These are phyloP conservation scores for Falciphora oryzae DNA, from an alignment of 2,329 filamentous ascomycete species.

Conservation along the genomic window DNA sequence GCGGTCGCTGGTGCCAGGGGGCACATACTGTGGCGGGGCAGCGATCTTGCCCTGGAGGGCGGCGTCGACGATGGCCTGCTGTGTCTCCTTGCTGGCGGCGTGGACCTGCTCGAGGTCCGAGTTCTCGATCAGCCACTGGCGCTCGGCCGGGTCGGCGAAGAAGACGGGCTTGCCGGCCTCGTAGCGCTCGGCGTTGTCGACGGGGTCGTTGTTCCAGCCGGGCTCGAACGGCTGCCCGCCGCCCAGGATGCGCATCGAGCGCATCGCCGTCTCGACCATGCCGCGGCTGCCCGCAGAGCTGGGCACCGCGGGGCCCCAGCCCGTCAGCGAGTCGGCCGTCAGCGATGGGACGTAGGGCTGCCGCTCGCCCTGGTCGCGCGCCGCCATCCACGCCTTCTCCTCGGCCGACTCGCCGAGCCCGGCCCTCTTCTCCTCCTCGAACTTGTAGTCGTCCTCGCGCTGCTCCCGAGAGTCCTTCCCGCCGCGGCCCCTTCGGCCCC, in stretches of 20 bases:
- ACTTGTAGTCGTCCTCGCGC: constrained; percentile 8
- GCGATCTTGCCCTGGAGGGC: constrained; percentile 30
- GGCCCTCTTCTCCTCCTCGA: constrained; percentile 9
- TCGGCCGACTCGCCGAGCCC: constrained; percentile 13
- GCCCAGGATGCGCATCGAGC: constrained; percentile 33
- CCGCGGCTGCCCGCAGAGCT: constrained; percentile 23
- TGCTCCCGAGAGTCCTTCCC: background rate
- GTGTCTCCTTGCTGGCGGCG: constrained; percentile 14
- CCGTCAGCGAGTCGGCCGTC: constrained; percentile 27
- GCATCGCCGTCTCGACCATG: constrained; percentile 28
- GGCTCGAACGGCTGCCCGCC: constrained; percentile 27
- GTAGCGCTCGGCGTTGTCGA: constrained; percentile 21
- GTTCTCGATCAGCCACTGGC: constrained; percentile 20
- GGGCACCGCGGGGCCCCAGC: constrained; percentile 33
- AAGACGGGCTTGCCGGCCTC: constrained; percentile 23
- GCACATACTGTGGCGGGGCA: constrained; percentile 12
- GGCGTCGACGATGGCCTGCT: constrained; percentile 29
- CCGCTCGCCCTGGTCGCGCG: constrained; percentile 24
- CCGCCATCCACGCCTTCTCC: constrained; percentile 22
- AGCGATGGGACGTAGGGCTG: constrained; percentile 27
- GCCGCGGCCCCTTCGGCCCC: constrained; percentile 8
- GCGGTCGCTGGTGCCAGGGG: background rate
- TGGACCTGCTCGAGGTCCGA: background rate
- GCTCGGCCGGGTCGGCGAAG: constrained; percentile 28
- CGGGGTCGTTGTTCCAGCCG: constrained; percentile 14